phyloP scores from a whole-genome alignment of 2,329 filamentous ascomycete genomes.

The Aspergillus pseudoterreus region DNA sequence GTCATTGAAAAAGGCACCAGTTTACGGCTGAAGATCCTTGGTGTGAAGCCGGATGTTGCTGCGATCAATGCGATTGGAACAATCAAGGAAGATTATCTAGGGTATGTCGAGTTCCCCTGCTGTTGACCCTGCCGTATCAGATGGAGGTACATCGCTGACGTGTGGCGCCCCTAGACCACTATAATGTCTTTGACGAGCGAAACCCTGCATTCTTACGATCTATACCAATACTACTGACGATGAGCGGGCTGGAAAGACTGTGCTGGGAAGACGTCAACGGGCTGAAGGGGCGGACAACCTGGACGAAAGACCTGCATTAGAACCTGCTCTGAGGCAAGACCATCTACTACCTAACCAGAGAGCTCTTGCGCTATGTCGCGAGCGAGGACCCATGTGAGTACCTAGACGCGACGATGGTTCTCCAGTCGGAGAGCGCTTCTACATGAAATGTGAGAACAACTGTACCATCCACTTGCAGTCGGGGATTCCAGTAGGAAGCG shows the following conservation, averaged over 20 bases:
- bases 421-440: no score
- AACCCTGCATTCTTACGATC: slow-evolving; percentile 12
- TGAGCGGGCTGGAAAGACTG: neutral
- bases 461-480: neutral
- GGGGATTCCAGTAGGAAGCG: no score
- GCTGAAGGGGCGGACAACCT: neutral
- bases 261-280: neutral
- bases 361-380: no score
- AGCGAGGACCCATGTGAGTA: no score
- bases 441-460: neutral
- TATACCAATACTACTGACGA: slow-evolving; percentile 11
- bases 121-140: neutral
- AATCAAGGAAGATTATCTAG: slow-evolving; percentile 71
- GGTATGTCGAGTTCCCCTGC: slow-evolving; percentile 25
- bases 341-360: no score
- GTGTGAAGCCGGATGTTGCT: slow-evolving; percentile 86
- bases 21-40: slow-evolving; percentile 89
- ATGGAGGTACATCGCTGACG: slow-evolving; percentile 9
- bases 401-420: no score
- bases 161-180: slow-evolving; percentile 22
- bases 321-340: no score
- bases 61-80: slow-evolving; percentile 97
- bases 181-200: slow-evolving; percentile 23
- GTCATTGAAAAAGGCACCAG: slow-evolving; percentile 92
- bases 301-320: neutral